These are phyloP conservation scores for Coprinopsis cinerea DNA, from an alignment of 768 basidiomycete species.

Conservation along the genomic window DNA sequence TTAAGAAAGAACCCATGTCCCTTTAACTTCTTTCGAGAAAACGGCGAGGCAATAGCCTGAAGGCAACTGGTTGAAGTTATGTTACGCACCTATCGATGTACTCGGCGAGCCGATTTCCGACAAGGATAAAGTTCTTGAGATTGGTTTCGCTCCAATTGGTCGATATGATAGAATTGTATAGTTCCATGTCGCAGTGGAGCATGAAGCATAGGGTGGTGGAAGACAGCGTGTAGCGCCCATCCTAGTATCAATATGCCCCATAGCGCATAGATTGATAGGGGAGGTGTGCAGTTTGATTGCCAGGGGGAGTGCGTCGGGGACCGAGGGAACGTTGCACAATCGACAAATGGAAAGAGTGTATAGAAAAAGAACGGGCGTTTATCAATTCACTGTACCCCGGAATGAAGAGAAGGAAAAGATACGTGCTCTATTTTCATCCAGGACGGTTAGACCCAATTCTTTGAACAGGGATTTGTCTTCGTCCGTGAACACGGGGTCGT, in stretches of 20 bases:
- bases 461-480: slow-evolving; percentile 51
- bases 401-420: slow-evolving; percentile 11
- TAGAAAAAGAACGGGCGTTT: not conserved
- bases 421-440: slow-evolving; percentile 48
- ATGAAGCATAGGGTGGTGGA: slow-evolving; percentile 64
- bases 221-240: slow-evolving; percentile 26
- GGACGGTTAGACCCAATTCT: slow-evolving; percentile 32
- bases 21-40: not conserved
- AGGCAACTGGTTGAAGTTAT: slow-evolving; percentile 1
- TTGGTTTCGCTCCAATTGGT: slow-evolving; percentile 50
- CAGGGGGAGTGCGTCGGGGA: no score
- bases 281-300: no score
- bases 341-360: not conserved
- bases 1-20: no score
- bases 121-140: slow-evolving; percentile 44
- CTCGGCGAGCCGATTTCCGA: slow-evolving; percentile 62
- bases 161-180: slow-evolving; percentile 62
- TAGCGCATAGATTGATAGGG: not conserved
- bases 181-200: slow-evolving; percentile 71
- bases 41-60: not conserved
- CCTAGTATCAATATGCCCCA: slow-evolving; percentile 19
- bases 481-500: slow-evolving; percentile 70
- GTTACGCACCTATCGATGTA: slow-evolving; percentile 58
- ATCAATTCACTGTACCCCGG: not conserved
- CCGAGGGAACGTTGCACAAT: no score